Base-by-base conservation (phyloP, 176 grass and related monocot species). In the Oryza nivara region DNA sequence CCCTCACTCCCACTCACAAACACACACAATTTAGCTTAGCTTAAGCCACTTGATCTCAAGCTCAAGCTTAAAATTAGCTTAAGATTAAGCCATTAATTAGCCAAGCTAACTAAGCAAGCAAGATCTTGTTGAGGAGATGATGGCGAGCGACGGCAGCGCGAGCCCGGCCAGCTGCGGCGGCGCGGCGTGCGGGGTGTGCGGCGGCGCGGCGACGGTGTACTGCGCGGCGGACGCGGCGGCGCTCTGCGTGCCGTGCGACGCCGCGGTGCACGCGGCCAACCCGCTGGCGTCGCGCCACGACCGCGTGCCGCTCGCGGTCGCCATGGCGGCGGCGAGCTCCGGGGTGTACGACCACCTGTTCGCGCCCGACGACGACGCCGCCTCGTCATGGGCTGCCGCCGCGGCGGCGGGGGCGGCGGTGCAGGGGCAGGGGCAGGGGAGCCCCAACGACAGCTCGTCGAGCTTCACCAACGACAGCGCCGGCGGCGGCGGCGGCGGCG, bases 231-330 rank as follows among this genome's bases (percentile, higher is more conserved):
- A 95, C 65, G 80, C 75, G 1, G 90, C 88, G 40, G 88, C 84
- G 51, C 88, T 95, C 45, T 95, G 93, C 74, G 26, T 7, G 15
- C 34, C 74, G n/a, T 95, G 93, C 74, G 93, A 95, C 68, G 78
- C 46, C 19, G 73, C 72, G 2, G 88, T 92, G 38, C 93, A 95
- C 88, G 71, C 80, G 3, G 82, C 79, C 0, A 93, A 93, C 84
- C 81, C 44, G 0, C 85, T 89, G 43, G 75, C 74, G 0, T 87
- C 74, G 10, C 85, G 88, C 54, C 92, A 94, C 75, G 85, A 87
- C 35, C 80, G 91, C 70, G 61, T 90, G 71, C 88, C 84, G 3
- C 6, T 90, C 6, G 60, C 76, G 3, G 75, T 61, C 19, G 74
- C 87, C 64, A 13, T 72, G 47, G 86, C 43, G 13, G 36, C 12